Base-by-base conservation (phyloP, 2,329 filamentous ascomycete species). In the Arthrobotrys iridis region DNA sequence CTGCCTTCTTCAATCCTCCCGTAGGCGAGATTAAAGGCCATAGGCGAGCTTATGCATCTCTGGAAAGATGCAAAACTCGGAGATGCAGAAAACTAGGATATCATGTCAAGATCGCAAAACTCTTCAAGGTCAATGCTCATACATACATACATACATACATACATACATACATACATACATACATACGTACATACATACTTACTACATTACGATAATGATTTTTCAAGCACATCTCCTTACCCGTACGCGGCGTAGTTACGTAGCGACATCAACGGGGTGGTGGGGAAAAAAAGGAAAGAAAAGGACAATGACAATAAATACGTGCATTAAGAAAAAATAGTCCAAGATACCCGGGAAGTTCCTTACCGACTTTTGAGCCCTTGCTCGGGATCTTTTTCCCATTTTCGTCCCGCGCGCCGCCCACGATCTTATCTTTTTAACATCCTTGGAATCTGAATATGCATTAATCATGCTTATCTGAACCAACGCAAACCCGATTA, bases 401-500 rank as follows among this genome's bases (percentile, higher is more conserved):
- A 22, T 37, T 55, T 55, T 55, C 18, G 50, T 55, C 26, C 48
- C 28, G 15, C 20, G 40, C 40, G n/a, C n/a, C n/a, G n/a, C n/a
- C n/a, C n/a, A n/a, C n/a, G n/a, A n/a, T n/a, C n/a, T n/a, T n/a
- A n/a, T n/a, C n/a, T n/a, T n/a, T n/a, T n/a, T 55, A 45, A 59
- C 35, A 52, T 28, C 33, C 45, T 5, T 28, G 20, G 50, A n/a
- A n/a, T 5, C 7, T 65, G 62, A 45, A 37, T 59, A 55, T 62
- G 55, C 45, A 58, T 70, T 70, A 55, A 45, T 70, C 57, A 70
- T 70, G 43, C 57, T 62, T 70, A 62, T 62, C 57, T 33, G 20
- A 33, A 30, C 50, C 65, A 70, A 62, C 65, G 46, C 65, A 70
- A 70, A 62, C 24, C 40, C 28, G 22, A 70, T 70, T 70, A 70